Percentiles rank a stretch among this genome's conserved stretches.
Conservation (phyloP, 257 asterid genomes). For the Lycium ferocissimum region DNA sequence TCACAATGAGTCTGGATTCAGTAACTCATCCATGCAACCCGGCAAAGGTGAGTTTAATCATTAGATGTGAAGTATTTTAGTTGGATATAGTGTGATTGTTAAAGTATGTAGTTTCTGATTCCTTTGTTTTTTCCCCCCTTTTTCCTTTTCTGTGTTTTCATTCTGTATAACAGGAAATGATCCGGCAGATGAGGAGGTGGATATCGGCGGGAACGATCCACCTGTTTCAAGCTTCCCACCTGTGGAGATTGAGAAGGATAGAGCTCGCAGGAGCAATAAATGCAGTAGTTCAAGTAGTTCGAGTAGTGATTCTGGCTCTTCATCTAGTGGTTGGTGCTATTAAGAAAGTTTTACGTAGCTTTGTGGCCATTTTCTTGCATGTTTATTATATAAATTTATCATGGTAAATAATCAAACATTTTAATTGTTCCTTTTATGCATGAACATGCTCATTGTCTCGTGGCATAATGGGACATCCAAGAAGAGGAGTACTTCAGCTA, state of each 20-base stretch:
- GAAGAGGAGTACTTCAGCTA: neutral
- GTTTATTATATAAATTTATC: constrained; percentile 4
- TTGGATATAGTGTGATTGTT: constrained; percentile 11
- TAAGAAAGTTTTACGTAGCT: constrained; percentile 20
- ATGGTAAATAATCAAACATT: neutral
- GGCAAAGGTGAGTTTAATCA: constrained; percentile 54
- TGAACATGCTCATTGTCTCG: neutral
- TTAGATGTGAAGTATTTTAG: constrained; percentile 20
- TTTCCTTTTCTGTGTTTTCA: neutral
- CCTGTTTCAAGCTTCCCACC: constrained; percentile 69
- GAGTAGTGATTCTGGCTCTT: constrained; percentile 74
- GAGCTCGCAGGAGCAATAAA: constrained; percentile 53
- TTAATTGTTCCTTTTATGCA: constrained; percentile 7
- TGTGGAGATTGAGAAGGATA: constrained; percentile 60
- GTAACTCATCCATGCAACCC: constrained; percentile 57
- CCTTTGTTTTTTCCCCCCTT: neutral
- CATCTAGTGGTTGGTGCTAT: constrained; percentile 62
- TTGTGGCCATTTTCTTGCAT: constrained; percentile 15
- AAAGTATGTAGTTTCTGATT: constrained; percentile 26
- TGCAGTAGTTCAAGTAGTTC: constrained; percentile 79
- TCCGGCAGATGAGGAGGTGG: constrained; percentile 74
- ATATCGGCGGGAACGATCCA: constrained; percentile 75
- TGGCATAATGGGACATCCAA: neutral
- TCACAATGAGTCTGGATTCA: constrained; percentile 61
- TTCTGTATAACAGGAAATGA: constrained; percentile 42